Evolutionary conservation across 1,139 yeast species (phyloP).

Genomic region (Saccharomyces hybrid): DNA sequence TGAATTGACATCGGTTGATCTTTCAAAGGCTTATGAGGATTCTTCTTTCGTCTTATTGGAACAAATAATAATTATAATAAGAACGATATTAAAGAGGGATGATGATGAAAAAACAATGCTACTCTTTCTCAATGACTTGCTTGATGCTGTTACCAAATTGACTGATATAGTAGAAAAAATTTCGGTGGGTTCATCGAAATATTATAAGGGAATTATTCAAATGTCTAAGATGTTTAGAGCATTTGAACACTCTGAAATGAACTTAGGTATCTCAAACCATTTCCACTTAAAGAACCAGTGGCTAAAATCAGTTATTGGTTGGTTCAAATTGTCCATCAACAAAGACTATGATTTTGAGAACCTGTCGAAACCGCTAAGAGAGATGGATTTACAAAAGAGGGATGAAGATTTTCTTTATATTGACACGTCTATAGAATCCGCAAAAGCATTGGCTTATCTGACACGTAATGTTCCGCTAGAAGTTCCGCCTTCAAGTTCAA

Average conservation of each 20-base stretch:
- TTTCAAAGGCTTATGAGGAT: too few species aligned
- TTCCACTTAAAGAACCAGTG: slow-evolving; percentile 50
- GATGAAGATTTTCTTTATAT: slow-evolving; percentile 51
- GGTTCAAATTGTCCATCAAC: slow-evolving; percentile 53
- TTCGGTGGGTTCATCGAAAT: slow-evolving; percentile 32
- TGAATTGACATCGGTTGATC: too few species aligned
- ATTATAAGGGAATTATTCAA: slow-evolving; percentile 47
- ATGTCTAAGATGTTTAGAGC: slow-evolving; percentile 49
- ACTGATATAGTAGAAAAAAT: not conserved
- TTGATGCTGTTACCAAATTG: too few species aligned
- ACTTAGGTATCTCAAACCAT: slow-evolving; percentile 47
- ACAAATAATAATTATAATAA: too few species aligned
- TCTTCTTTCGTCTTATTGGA: too few species aligned
- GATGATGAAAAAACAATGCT: too few species aligned
- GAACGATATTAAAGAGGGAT: too few species aligned
- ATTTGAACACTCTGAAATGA: slow-evolving; percentile 40
- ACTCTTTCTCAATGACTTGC: too few species aligned
- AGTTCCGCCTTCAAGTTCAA: slow-evolving; percentile 53
- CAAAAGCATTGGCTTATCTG: slow-evolving; percentile 48
- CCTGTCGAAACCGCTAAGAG: slow-evolving; percentile 28
- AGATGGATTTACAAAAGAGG: slow-evolving; percentile 28
- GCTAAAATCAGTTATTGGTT: slow-evolving; percentile 52
- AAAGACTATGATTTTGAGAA: slow-evolving; percentile 32
- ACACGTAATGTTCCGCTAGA: slow-evolving; percentile 53
- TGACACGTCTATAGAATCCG: slow-evolving; percentile 61